Evolutionary conservation across 2,329 filamentous ascomycete species (phyloP), one percentile per base, ranked within the genome.

Genomic region (Botrytis galanthina): DNA sequence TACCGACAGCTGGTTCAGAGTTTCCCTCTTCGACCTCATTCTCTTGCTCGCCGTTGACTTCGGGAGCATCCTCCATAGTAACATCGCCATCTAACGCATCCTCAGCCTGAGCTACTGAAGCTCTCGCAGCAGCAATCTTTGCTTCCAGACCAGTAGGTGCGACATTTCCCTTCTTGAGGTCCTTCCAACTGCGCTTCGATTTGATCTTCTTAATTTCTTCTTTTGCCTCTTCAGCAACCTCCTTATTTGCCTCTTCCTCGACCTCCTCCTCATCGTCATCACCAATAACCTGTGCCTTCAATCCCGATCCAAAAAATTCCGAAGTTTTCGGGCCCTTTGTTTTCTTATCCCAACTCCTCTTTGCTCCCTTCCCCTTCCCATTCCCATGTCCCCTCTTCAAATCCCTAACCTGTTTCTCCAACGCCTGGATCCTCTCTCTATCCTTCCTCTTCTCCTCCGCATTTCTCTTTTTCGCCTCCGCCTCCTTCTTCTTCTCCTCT

Each of bases 261-360:
- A 4, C 26, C 22, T 67, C 37, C 10, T n/a, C 18, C 18, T 39
- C 64, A 12, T 67, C 35, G 12, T 12, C 26, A 26, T 54, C 48
- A 29, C 46, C 64, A 39, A 68, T 54, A n/a, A 68, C 66, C 37
- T 62, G 42, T 1, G 44, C 35, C n/a, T 67, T 70, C 32, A 59
- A 22, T 1, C 39, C 54, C n/a, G 70, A 39, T 54, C 51, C 63
- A 70, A 62, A 69, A n/a, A 59, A 69, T 48, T 51, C 59, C 42
- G 63, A 69, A 7, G 64, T 73, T 59, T 69, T 70, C 42, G 64
- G 64, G 42, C 63, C 71, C 26, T 72, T 72, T 29, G 35, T 7
- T 16, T 48, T 39, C 26, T 71, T 71, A 7, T 48, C 39, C 59
- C 32, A 42, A 51, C 22, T 22, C 18, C 48, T 64, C 54, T 37